Percentiles rank a stretch among this genome's conserved stretches.
Conservation (phyloP, 176 grass and related monocot genomes). For the Aegilops longissima region DNA sequence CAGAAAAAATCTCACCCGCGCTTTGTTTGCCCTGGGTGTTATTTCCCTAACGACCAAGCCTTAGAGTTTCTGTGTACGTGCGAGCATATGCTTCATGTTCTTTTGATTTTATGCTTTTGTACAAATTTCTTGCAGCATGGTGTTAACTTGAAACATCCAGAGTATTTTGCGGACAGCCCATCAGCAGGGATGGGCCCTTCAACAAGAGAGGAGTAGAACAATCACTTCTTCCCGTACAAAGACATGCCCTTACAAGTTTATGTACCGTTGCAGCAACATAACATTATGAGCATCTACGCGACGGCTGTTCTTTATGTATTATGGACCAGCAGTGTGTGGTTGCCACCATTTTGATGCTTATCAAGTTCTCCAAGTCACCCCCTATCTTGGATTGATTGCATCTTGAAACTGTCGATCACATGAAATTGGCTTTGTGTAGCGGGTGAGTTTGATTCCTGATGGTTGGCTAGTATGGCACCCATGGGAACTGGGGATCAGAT, state of each 20-base stretch:
- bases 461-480: neutral
- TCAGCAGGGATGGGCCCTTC: constrained; percentile 75
- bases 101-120: neutral
- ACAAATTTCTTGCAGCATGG: constrained; percentile 58
- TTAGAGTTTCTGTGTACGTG: neutral
- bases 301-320: neutral
- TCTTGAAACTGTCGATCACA: neutral
- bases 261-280: neutral
- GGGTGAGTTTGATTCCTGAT: neutral
- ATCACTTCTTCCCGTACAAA: no score
- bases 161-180: constrained; percentile 85
- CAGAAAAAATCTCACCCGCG: no score
- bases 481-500: neutral
- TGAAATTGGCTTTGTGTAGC: neutral
- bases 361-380: neutral
- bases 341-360: constrained; percentile 5
- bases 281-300: neutral
- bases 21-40: no score
- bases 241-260: no score
- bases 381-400: neutral
- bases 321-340: constrained; percentile 19
- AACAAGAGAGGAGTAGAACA: constrained; percentile 42
- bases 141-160: constrained; percentile 92
- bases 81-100: neutral
- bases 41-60: no score